A percentile compares a stretch with the other conserved stretches of the same genome.
These are phyloP conservation scores for Thamnidium elegans DNA, from an alignment of 192 early-diverging fungal genomes.

Conservation along the genomic window DNA sequence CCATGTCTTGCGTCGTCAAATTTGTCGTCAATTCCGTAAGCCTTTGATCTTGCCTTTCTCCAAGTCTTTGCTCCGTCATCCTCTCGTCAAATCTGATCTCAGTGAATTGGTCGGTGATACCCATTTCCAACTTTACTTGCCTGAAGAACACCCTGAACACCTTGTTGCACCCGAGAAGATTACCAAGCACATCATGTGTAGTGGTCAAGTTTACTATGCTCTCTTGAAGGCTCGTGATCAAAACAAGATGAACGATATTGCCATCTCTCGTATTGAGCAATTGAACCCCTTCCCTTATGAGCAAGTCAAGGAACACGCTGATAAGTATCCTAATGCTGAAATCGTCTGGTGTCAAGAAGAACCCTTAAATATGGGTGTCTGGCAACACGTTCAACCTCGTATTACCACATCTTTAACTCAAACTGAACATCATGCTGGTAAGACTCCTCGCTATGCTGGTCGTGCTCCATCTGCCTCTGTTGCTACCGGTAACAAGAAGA, in stretches of 20 bases:
- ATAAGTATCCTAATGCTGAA: conserved; percentile 90
- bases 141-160: conserved; percentile 81
- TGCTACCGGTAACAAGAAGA: conserved; percentile 94
- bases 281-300: conserved; percentile 95
- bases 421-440: conserved; percentile 66
- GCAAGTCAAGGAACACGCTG: conserved; percentile 76
- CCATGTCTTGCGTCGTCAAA: conserved; percentile 92
- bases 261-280: conserved; percentile 94
- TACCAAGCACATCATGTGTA: conserved; percentile 90
- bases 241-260: conserved; percentile 87
- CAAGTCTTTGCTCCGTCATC: conserved; percentile 92
- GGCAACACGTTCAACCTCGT: conserved; percentile 84
- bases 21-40: conserved; percentile 97
- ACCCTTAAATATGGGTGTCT: conserved; percentile 90
- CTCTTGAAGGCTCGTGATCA: conserved; percentile 82
- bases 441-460: conserved; percentile 56
- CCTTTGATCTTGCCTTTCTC: conserved; percentile 77
- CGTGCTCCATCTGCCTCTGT: conserved; percentile 87
- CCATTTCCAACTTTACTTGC: conserved; percentile 88
- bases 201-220: conserved; percentile 97
- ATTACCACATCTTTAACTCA: conserved; percentile 77
- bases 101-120: conserved; percentile 79
- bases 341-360: conserved; percentile 97
- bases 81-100: conserved; percentile 82
- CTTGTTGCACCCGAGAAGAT: conserved; percentile 82